These are phyloP conservation scores for Lentinula raphanica DNA, from an alignment of 768 basidiomycete genomes.

Conservation along the genomic window DNA sequence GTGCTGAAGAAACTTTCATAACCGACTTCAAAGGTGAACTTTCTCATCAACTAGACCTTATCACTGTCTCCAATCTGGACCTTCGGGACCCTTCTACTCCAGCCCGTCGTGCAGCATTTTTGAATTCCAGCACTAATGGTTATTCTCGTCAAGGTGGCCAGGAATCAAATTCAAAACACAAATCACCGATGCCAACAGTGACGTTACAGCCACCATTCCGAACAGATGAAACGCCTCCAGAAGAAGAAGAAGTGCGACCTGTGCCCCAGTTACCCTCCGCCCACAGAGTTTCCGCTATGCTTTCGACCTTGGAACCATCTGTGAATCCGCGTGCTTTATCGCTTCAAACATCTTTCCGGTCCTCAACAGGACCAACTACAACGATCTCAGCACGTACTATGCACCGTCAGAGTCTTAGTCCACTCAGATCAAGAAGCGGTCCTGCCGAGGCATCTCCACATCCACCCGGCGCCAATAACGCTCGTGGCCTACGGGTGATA, in stretches of 20 bases:
- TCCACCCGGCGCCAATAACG: constrained; percentile 24
- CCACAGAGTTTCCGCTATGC: neutral
- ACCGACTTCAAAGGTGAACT: constrained; percentile 72
- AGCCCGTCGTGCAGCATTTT: constrained; percentile 34
- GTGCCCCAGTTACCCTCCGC: neutral
- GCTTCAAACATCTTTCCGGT: constrained; percentile 28
- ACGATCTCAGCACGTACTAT: constrained; percentile 23
- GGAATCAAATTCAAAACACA: constrained; percentile 9
- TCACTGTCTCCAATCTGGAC: constrained; percentile 47
- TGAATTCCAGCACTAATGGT: constrained; percentile 32
- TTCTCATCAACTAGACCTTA: constrained; percentile 53
- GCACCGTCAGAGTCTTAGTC: constrained; percentile 34
- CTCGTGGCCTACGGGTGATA: constrained; percentile 50
- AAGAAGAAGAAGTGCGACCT: constrained; percentile 17
- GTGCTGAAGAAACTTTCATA: constrained; percentile 42
- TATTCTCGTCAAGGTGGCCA: constrained; percentile 12
- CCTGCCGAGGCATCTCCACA: constrained; percentile 18
- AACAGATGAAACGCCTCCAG: constrained; percentile 15
- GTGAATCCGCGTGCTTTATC: constrained; percentile 50
- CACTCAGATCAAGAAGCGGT: constrained; percentile 40
- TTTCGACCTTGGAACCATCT: constrained; percentile 21
- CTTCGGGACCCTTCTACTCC: constrained; percentile 64
- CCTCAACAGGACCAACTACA: constrained; percentile 22
- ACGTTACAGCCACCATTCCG: constrained; percentile 23
- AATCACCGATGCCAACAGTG: constrained; percentile 18